A percentile compares a stretch with the other conserved stretches of the same genome.
Evolutionary conservation across 2,329 filamentous ascomycete species (phyloP).

Genomic region (Penicillium sp.): DNA sequence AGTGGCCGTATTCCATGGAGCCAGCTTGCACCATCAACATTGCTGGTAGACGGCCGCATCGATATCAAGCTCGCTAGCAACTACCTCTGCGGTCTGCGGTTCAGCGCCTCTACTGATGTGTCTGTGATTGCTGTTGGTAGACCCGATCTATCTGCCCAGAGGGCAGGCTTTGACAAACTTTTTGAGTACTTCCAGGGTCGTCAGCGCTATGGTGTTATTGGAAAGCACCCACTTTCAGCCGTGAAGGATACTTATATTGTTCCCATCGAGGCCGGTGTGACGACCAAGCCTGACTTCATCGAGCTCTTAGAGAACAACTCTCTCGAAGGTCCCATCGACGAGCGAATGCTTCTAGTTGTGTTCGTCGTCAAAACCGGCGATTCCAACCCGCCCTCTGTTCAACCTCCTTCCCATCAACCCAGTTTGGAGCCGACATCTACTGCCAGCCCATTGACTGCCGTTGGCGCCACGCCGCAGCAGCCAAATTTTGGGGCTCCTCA

Average conservation of each 20-base stretch:
- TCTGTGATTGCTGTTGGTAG: conserved; percentile 74
- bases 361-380: conserved; percentile 75
- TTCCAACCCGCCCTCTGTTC: conserved; percentile 45
- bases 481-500: conserved; percentile 27
- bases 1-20: conserved; percentile 70
- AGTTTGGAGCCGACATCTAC: conserved; percentile 39
- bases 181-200: conserved; percentile 85
- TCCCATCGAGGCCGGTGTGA: conserved; percentile 74
- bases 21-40: conserved; percentile 70
- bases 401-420: conserved; percentile 45
- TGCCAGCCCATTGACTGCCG: conserved; percentile 38
- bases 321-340: conserved; percentile 71
- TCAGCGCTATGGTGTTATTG: conserved; percentile 84
- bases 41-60: conserved; percentile 71
- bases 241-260: conserved; percentile 92
- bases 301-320: conserved; percentile 84
- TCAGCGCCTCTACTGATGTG: conserved; percentile 80
- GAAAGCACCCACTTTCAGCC: conserved; percentile 72
- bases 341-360: conserved; percentile 79
- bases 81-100: conserved; percentile 86
- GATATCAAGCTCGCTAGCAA: conserved; percentile 81
- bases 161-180: conserved; percentile 71
- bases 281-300: conserved; percentile 78
- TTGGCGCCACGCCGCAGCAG: conserved; percentile 34
- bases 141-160: conserved; percentile 62